Base-by-base conservation (phyloP, 179 eudicot genomes). In the Silene noctiflora region DNA sequence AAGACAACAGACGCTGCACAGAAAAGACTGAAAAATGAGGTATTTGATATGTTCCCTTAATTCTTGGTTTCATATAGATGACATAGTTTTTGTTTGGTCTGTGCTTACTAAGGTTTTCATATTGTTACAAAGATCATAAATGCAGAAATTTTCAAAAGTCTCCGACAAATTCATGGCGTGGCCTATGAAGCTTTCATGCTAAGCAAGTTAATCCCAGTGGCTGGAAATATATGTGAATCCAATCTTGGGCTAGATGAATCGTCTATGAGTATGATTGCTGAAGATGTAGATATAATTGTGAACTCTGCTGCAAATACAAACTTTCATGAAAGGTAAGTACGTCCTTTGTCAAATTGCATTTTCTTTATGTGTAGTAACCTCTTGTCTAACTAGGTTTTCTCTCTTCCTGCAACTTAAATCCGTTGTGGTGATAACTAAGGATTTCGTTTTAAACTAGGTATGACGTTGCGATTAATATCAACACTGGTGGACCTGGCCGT, bases 241-340 rank as follows among this genome's bases (percentile, higher is more conserved):
- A 82, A 89, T 84, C 88, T 96, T 25, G 99, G 98, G 27, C 51
- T 93, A 68, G 92, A 91, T 24, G 86, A 88, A 69, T 81, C 83
- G 46, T 75, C 74, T 21, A 78, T 80, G 11, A 77, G 79, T 69
- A 78, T 72, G 82, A 88, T 96, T 60, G 78, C 81, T 13, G 84
- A 86, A 81, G 92, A 96, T 61, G 97, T 96, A 9, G 99, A 95
- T 72, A 74, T 95, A 25, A 86, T 95, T 65, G 88, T 95, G 65
- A 95, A 95, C 81, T 95, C 99, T 55, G 99, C 99, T 67, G 99
- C 99, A 31, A 95, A 90, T 83, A 95, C 99, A 73, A 91, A 90
- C 81, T 95, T 95, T 56, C 98, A 95, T 80, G 99, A 95, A 83
- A 95, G 98, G 99, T 95, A 35, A 31, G 77, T 31, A 29, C 68